Base-by-base conservation (phyloP, 768 basidiomycete genomes). In the Gautieria morchelliformis region DNA sequence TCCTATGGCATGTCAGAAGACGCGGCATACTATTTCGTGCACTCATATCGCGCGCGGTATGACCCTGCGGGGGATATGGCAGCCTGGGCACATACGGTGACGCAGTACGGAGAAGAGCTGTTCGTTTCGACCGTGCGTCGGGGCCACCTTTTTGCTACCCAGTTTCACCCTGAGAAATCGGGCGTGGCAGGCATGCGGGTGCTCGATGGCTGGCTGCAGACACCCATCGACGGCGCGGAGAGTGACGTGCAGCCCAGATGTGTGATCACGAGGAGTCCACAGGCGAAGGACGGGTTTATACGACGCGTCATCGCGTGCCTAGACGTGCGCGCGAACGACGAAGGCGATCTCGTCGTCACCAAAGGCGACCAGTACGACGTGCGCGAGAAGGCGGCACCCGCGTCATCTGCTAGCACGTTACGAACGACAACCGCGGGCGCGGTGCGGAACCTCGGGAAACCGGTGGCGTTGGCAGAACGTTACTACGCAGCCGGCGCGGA, bases 311-410 rank as follows among this genome's bases (percentile, higher is more conserved):
- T 98, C 61, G 95, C 96, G 15, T 97, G 95, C 70, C 83, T 99
- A 81, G 96, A 99, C 69, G 95, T 99, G 20, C 86, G 96, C 46
- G 83, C 93, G 19, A 98, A 98, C 70, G 96, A 99, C 68, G 69
- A 84, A 14, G 96, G 96, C 30, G 96, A 99, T 69, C 83, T 99
- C 53, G 93, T 99, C 58, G 96, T 99, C 1, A 99, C 96, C 44
- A 99, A 99, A 74, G 96, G 96, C 58, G 96, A 99, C 70, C 96
- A 96, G 69, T 99, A 99, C 72, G 93, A 97, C 68, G 94, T 97
- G 17, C 89, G 94, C 54, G 94, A 97, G 71, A 92, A 86, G 65
- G 68, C 58, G 47, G 56, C 56, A 54, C 53, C 67, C n/a, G 62
- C 65, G 35, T 54, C 61, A 17, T 59, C 65, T 19, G 15, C 63